A percentile compares a stretch with the other conserved stretches of the same genome.
These are phyloP conservation scores for Metschnikowia shivogae DNA, from an alignment of 805 yeast genomes.

Conservation along the genomic window DNA sequence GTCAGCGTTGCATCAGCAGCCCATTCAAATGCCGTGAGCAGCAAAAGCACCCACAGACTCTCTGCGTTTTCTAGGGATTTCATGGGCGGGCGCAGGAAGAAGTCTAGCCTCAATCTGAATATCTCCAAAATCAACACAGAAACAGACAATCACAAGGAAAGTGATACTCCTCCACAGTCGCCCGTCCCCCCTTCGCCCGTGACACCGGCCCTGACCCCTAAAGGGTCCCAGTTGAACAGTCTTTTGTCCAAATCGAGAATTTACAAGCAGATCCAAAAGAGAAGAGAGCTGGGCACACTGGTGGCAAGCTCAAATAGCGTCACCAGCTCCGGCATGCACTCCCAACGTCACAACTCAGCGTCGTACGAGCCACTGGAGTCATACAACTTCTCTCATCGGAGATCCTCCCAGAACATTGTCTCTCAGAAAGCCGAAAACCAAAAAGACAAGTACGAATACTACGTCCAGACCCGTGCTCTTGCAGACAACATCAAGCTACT, in stretches of 20 bases:
- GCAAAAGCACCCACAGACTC: conserved; percentile 5
- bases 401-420: conserved; percentile 6
- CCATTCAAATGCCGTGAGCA: conserved; percentile 1
- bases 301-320: conserved; percentile 12
- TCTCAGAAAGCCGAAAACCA: conserved; percentile 29
- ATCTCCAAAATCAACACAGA: background rate
- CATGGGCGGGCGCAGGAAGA: conserved; percentile 10
- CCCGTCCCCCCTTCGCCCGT: conserved; percentile 1
- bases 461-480: conserved; percentile 24
- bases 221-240: conserved; percentile 15
- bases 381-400: conserved; percentile 16
- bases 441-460: conserved; percentile 33
- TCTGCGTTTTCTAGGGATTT: conserved; percentile 13
- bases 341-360: conserved; percentile 22
- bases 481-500: conserved; percentile 13
- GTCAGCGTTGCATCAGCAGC: conserved; percentile 2
- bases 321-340: conserved; percentile 20
- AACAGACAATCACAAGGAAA: background rate
- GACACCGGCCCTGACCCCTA: conserved; percentile 5
- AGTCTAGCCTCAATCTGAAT: conserved; percentile 11
- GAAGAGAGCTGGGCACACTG: conserved; percentile 30
- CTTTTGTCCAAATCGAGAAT: conserved; percentile 32
- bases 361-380: conserved; percentile 13
- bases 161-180: background rate
- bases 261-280: conserved; percentile 34